Percentiles rank a stretch among this genome's conserved stretches.
Conservation (phyloP, 2,329 filamentous ascomycete genomes). For the Aspergillus carbonarius region DNA sequence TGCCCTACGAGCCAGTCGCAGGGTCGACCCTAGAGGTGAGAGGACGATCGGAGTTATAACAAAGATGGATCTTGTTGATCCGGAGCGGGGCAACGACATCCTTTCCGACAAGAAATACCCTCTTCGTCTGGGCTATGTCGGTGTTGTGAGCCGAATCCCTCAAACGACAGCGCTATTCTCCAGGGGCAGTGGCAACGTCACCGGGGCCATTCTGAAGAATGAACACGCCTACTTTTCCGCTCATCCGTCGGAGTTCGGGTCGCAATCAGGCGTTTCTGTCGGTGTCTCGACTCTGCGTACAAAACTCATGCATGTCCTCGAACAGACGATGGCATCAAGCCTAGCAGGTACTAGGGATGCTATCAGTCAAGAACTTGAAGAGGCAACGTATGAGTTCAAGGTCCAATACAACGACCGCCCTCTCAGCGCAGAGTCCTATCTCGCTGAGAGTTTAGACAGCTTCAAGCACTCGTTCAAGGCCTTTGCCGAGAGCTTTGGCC, state of each 20-base stretch:
- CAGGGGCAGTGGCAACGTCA: conserved; percentile 75
- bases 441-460: conserved; percentile 89
- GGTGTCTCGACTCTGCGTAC: conserved; percentile 86
- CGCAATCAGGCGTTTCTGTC: conserved; percentile 69
- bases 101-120: conserved; percentile 90
- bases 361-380: conserved; percentile 91
- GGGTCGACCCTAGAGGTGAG: conserved; percentile 91
- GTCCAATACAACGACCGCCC: conserved; percentile 98
- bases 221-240: conserved; percentile 83
- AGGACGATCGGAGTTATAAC: conserved; percentile 98
- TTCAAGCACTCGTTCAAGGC: conserved; percentile 99
- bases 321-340: conserved; percentile 94
- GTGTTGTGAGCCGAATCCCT: conserved; percentile 84
- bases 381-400: conserved; percentile 98
- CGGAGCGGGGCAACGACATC: conserved; percentile 72
- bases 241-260: conserved; percentile 77
- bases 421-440: conserved; percentile 90
- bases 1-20: conserved; percentile 80
- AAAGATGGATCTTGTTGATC: conserved; percentile 96
- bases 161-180: conserved; percentile 70
- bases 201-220: conserved; percentile 78
- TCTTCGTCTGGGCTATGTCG: conserved; percentile 90
- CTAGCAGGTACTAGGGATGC: conserved; percentile 86
- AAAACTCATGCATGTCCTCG: conserved; percentile 94
- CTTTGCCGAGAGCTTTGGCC: conserved; percentile 85